Base-by-base conservation (phyloP, 1,284 basidiomycete genomes). In the Cutaneotrichosporon mucoides region DNA sequence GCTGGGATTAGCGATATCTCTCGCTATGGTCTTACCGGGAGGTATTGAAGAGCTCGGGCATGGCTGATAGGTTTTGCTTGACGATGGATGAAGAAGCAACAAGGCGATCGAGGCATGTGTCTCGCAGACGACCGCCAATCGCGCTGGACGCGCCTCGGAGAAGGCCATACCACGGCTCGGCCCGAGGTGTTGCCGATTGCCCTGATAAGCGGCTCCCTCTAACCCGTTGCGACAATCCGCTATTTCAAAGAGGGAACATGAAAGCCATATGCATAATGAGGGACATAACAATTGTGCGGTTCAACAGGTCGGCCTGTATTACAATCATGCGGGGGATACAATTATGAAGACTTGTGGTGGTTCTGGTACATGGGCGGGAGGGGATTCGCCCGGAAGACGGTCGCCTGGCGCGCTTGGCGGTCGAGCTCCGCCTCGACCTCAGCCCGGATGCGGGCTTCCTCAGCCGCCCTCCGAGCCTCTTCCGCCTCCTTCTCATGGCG, bases 351-450 rank as follows among this genome's bases (percentile, higher is more conserved):
- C 15, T 40, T n/a, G 36, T 34, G 15, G 3, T 37, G 11, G 2
- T 38, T 34, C n/a, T n/a, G n/a, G 43, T 73, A 73, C 68, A 73
- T 67, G 10, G 49, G 61, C n/a, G 73, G 73, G 43, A 75, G 55
- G 10, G 69, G 71, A 16, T 66, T 62, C 1, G 73, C 68, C 53
- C 71, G 65, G 16, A 73, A 62, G 8, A 73, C 65, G 8, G 67
- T 69, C 56, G 66, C 66, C 46, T 63, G 66, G 49, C 73, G 66
- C 13, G 53, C 57, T 54, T 56, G 33, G 54, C 45, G 38, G 49
- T 69, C 68, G 36, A 55, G 52, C 48, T 68, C 62, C 34, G 70
- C 68, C 55, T 73, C 71, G 42, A 69, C 51, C 36, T 64, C 55
- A 7, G 61, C 56, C 33, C 59, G 65, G 41, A 60, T 49, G 11